Conservation (phyloP, 2,329 filamentous ascomycete genomes). For the Nothophaeocryptopus gaeumannii region DNA sequence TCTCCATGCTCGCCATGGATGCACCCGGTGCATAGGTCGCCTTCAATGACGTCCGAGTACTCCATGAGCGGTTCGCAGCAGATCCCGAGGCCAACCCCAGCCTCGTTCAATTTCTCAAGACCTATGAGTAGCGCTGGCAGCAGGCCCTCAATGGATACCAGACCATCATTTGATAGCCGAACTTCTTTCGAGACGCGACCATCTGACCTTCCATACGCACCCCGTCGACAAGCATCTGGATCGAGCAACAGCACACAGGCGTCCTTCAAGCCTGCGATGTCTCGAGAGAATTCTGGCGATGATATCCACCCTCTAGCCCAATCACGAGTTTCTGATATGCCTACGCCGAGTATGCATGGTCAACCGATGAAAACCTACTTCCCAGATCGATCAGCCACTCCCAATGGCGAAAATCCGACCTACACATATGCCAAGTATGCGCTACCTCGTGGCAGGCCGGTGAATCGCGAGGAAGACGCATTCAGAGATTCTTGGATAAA, state of each 20-base stretch:
- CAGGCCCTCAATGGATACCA: constrained; percentile 36
- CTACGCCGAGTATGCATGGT: constrained; percentile 12
- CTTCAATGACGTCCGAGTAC: constrained; percentile 78
- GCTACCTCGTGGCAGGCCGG: constrained; percentile 75
- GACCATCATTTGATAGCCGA: constrained; percentile 39
- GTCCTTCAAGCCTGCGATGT: constrained; percentile 24
- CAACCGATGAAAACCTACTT: constrained; percentile 4
- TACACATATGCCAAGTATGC: constrained; percentile 85
- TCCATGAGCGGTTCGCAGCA: constrained; percentile 56
- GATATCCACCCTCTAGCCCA: constrained; percentile 13
- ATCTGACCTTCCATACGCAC: constrained; percentile 12
- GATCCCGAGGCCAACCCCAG: constrained; percentile 15
- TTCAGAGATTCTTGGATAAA: constrained; percentile 51
- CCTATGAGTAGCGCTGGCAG: constrained; percentile 69
- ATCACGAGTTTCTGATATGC: constrained; percentile 4
- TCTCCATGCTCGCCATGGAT: constrained; percentile 64
- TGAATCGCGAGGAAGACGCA: constrained; percentile 66
- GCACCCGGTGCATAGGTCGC: constrained; percentile 68
- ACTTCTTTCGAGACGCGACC: constrained; percentile 26
- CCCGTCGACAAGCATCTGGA: constrained; percentile 25
- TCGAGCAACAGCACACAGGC: constrained; percentile 27
- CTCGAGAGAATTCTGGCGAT: constrained; percentile 41
- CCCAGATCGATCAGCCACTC: constrained; percentile 8
- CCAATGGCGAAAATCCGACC: constrained; percentile 49
- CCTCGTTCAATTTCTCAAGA: constrained; percentile 76